Conservation (phyloP, 129 eudicot species). For the Sambucus nigra region DNA sequence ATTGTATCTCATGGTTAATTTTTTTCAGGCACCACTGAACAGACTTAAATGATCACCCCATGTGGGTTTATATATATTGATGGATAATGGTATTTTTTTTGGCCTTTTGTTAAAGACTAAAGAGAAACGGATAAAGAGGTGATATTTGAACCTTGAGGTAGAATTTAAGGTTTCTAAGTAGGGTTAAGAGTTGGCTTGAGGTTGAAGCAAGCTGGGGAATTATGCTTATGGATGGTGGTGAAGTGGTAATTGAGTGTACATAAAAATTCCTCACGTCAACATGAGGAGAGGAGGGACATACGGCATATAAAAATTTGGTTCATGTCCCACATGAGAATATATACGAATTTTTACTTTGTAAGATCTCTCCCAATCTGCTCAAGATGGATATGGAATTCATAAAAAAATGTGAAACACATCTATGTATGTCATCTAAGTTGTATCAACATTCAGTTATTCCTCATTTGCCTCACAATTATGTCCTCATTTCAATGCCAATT, state of each 20-base stretch:
- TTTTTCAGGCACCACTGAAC: no score
- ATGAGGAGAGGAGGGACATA: constrained; percentile 10
- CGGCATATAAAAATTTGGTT: no score
- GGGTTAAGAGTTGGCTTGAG: no score
- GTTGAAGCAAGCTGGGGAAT: no score
- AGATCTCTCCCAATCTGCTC: constrained; percentile 16
- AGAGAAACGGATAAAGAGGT: neutral
- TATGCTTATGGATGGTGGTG: constrained; percentile 27
- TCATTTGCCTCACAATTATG: no score
- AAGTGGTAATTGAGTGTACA: constrained; percentile 10
- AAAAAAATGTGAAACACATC: no score
- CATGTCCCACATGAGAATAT: constrained; percentile 11
- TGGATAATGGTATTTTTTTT: neutral
- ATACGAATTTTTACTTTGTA: constrained; percentile 22
- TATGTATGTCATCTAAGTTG: no score
- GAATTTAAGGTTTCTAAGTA: neutral
- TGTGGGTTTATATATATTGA: constrained; percentile 4
- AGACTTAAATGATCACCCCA: neutral
- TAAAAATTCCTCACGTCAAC: constrained; percentile 1
- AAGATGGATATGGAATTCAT: constrained; percentile 9
- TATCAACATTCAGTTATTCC: no score
- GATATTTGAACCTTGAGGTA: neutral
- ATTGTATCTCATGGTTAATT: constrained; percentile 46
- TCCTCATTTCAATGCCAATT: no score
- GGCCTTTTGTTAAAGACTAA: neutral